Conservation (phyloP, 257 asterid genomes). For the Voacanga thouarsii region DNA sequence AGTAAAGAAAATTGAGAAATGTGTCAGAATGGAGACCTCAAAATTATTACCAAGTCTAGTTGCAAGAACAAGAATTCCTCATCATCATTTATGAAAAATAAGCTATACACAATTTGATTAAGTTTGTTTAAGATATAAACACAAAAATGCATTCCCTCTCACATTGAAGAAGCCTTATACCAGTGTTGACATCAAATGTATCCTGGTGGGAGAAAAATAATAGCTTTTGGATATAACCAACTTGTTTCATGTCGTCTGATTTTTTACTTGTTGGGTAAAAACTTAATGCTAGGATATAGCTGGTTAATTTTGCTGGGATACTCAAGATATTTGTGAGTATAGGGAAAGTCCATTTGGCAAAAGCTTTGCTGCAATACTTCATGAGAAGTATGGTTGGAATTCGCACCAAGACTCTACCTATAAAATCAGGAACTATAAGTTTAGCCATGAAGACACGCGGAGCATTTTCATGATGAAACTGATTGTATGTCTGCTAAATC, state of each 20-base stretch:
- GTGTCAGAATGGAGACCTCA: background rate
- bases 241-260: slow-evolving; percentile 49
- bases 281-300: slow-evolving; percentile 63
- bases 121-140: background rate
- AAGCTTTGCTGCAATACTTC: slow-evolving; percentile 87
- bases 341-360: slow-evolving; percentile 90
- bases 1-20: too few relatives aligned
- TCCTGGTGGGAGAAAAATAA: slow-evolving; percentile 58
- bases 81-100: background rate
- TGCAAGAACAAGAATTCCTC: background rate
- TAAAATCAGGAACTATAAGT: slow-evolving; percentile 49
- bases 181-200: slow-evolving; percentile 79
- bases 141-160: slow-evolving; percentile 14
- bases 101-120: slow-evolving; percentile 4
- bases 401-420: slow-evolving; percentile 75
- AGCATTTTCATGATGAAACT: slow-evolving; percentile 81
- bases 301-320: slow-evolving; percentile 71
- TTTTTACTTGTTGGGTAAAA: slow-evolving; percentile 40
- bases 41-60: background rate
- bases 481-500: slow-evolving; percentile 80
- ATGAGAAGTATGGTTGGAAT: slow-evolving; percentile 79
- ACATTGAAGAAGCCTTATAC: slow-evolving; percentile 80
- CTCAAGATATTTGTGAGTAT: slow-evolving; percentile 76
- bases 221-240: slow-evolving; percentile 62
- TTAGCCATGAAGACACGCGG: slow-evolving; percentile 62